Percentiles rank a stretch among this genome's conserved stretches.
Conservation (phyloP, 495 filamentous ascomycete genomes). For the Parachaetomium inaequale region DNA sequence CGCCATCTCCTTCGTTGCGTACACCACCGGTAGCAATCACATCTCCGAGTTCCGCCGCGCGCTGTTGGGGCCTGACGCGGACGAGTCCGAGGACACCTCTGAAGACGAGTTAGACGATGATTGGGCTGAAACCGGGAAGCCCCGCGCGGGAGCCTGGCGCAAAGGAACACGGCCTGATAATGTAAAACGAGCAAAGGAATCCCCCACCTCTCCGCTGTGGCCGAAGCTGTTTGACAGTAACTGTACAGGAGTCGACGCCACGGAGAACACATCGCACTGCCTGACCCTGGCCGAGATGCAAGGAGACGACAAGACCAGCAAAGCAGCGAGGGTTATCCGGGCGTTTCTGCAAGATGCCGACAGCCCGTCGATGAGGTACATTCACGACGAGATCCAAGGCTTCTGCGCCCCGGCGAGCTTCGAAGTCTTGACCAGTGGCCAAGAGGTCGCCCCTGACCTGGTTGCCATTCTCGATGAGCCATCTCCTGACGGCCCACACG, state of each 20-base stretch:
- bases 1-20: slow-evolving; percentile 13
- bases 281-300: slow-evolving; percentile 10
- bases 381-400: slow-evolving; percentile 19
- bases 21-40: slow-evolving; percentile 4
- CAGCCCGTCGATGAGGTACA: slow-evolving; percentile 13
- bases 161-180: background rate
- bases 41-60: slow-evolving; percentile 1
- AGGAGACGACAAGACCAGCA: background rate
- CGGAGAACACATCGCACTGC: slow-evolving; percentile 11
- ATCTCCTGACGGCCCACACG: background rate
- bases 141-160: background rate
- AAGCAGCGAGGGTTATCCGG: slow-evolving; percentile 12
- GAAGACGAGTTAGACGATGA: background rate
- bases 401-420: slow-evolving; percentile 15
- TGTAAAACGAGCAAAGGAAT: background rate
- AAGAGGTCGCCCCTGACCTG: background rate
- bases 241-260: background rate
- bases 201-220: background rate
- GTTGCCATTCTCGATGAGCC: slow-evolving; percentile 19
- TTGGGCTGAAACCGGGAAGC: background rate
- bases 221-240: background rate
- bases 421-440: background rate
- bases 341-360: slow-evolving; percentile 5
- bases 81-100: background rate
- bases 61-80: slow-evolving; percentile 3